Evolutionary conservation across 1,139 yeast species (phyloP), one percentile per base, ranked within the genome.

Genomic region (Debaryomyces singareniensis): DNA sequence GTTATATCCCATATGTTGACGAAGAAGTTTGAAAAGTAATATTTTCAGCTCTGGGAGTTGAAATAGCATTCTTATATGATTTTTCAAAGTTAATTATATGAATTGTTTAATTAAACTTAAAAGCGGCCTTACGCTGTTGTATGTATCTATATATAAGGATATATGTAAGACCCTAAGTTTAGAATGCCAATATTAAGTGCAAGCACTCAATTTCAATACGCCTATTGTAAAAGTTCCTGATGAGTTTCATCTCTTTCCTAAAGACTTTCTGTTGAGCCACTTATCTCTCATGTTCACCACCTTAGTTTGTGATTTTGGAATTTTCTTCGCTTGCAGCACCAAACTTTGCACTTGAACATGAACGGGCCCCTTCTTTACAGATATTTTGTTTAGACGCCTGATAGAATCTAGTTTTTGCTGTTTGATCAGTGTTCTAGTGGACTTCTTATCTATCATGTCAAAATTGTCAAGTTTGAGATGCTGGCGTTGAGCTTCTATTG

Each of bases 221-320:
- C n/a, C n/a, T n/a, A n/a, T n/a, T n/a, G n/a, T n/a, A n/a, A n/a
- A n/a, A n/a, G n/a, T 13, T 23, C 13, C 25, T 23, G 11, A n/a
- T 10, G 13, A 23, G 11, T 23, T 23, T 36, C 44, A 66, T 40
- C 55, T 65, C 38, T 54, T 61, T 30, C 57, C 51, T 32, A 77
- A 51, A 13, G 76, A 57, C 42, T 68, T 75, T 48, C 86, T 68
- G 41, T 66, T 69, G 39, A 78, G 55, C 85, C 85, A 78, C 43
- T 71, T 70, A 31, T 70, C 71, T 46, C 65, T 73, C 18, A 67
- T 55, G 28, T 53, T 58, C 30, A 69, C 49, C 9, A 68, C 57
- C 26, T 55, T 50, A 14, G 52, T 46, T 35, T 68, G 75, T 26
- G 69, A 66, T 26, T 57, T 57, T 6, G 80, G 81, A 3, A 68